phyloP scores from a whole-genome alignment of 2,329 filamentous ascomycete genomes.

The Fusarium metavorans region DNA sequence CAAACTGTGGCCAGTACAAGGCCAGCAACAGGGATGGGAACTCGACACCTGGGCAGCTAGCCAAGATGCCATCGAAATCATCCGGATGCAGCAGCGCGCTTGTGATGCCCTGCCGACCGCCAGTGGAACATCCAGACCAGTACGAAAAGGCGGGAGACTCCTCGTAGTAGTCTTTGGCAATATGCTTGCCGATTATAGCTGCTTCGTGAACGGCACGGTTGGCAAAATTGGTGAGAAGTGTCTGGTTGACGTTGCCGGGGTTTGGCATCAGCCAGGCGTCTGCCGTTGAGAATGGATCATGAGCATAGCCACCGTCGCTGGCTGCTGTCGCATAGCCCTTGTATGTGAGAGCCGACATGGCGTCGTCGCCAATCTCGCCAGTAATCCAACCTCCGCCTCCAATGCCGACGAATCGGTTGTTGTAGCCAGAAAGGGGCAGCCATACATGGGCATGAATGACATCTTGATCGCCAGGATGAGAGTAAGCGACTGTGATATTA shows the following conservation, averaged over 20 bases:
- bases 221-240: conserved; percentile 1
- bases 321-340: conserved; percentile 4
- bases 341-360: background rate
- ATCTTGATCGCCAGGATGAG: background rate
- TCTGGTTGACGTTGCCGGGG: background rate
- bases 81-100: background rate
- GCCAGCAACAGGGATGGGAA: background rate
- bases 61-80: conserved; percentile 6
- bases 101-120: conserved; percentile 6
- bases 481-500: conserved; percentile 4
- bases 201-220: background rate
- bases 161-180: background rate
- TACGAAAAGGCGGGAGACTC: background rate
- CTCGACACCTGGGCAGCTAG: background rate
- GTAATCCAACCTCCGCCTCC: conserved; percentile 7
- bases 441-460: background rate
- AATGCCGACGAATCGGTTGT: background rate
- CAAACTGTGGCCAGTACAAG: conserved; percentile 9
- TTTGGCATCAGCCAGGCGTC: background rate
- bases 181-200: background rate
- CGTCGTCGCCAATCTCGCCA: background rate
- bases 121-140: conserved; percentile 15
- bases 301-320: background rate
- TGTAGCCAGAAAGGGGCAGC: conserved; percentile 7
- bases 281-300: background rate